Evolutionary conservation across 768 basidiomycete genomes (phyloP).

Genomic region (Pluteus cervinus): DNA sequence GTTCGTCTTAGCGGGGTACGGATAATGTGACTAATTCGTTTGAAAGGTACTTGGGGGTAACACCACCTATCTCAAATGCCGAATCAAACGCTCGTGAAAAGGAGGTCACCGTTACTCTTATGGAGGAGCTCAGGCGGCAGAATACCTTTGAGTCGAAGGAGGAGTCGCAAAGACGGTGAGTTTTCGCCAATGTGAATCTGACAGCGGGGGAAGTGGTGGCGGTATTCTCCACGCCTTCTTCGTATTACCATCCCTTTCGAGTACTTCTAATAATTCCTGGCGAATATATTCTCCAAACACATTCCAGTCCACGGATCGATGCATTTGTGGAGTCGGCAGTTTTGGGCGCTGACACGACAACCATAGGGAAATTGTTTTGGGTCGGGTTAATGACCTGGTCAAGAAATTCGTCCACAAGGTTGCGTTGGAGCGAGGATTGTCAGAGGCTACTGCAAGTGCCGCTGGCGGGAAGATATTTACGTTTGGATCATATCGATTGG

Average conservation of each 20-base stretch:
- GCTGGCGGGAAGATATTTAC: slow-evolving; percentile 99
- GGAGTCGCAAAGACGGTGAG: slow-evolving; percentile 84
- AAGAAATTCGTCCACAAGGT: slow-evolving; percentile 89
- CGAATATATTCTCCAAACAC: background rate
- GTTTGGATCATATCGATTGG: slow-evolving; percentile 96
- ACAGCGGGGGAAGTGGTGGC: slow-evolving; percentile 1
- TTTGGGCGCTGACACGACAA: too few species aligned
- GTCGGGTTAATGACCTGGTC: slow-evolving; percentile 81
- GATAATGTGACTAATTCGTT: slow-evolving; percentile 11
- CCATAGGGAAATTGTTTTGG: slow-evolving; percentile 91
- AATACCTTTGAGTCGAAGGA: slow-evolving; percentile 88
- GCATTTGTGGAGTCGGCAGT: too few species aligned
- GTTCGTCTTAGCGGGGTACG: too few species aligned
- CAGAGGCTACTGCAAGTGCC: slow-evolving; percentile 79
- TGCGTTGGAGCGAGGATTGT: slow-evolving; percentile 73
- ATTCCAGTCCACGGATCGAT: too few species aligned
- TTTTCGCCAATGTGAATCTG: slow-evolving; percentile 6
- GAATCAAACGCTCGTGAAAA: slow-evolving; percentile 77
- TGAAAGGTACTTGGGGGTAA: slow-evolving; percentile 71
- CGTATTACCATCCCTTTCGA: slow-evolving; percentile 3
- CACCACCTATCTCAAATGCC: slow-evolving; percentile 73
- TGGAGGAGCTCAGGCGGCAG: slow-evolving; percentile 85
- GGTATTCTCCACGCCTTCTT: slow-evolving; percentile 2
- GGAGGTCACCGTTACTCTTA: slow-evolving; percentile 76
- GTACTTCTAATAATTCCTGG: slow-evolving; percentile 1